phyloP scores from a whole-genome alignment of 164 flowering plant species.

The Euptelea pleiosperma region DNA sequence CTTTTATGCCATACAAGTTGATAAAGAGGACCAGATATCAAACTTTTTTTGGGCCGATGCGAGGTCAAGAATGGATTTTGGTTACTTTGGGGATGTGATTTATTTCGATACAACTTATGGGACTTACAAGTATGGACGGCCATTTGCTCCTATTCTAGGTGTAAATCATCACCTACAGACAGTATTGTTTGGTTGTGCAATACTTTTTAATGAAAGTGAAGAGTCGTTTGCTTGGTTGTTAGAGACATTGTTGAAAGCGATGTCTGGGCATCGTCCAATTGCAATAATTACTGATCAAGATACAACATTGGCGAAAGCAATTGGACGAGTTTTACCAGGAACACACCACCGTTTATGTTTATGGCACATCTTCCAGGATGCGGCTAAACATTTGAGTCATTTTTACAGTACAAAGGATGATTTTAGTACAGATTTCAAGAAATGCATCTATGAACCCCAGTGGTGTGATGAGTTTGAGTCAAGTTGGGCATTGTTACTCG shows the following conservation, averaged over 20 bases:
- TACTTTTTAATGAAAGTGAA: slow-evolving; percentile 16
- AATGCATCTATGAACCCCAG: slow-evolving; percentile 17
- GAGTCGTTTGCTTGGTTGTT: slow-evolving; percentile 16
- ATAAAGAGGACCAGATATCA: slow-evolving; percentile 15
- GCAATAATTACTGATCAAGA: slow-evolving; percentile 15
- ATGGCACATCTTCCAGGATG: slow-evolving; percentile 15
- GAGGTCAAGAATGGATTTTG: slow-evolving; percentile 21
- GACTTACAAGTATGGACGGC: slow-evolving; percentile 12
- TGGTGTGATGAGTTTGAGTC: slow-evolving; percentile 19
- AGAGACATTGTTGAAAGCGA: slow-evolving; percentile 16
- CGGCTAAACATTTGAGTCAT: slow-evolving; percentile 11
- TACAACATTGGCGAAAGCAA: slow-evolving; percentile 11
- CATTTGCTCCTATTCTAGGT: slow-evolving; percentile 18
- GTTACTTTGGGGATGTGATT: slow-evolving; percentile 19
- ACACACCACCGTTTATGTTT: slow-evolving; percentile 17
- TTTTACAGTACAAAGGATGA: slow-evolving; percentile 7
- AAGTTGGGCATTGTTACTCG: slow-evolving; percentile 20
- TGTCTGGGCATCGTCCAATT: slow-evolving; percentile 13
- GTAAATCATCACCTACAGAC: slow-evolving; percentile 18
- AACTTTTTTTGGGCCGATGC: slow-evolving; percentile 22
- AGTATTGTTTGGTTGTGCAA: slow-evolving; percentile 19
- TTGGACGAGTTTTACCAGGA: slow-evolving; percentile 17
- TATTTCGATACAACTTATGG: slow-evolving; percentile 16
- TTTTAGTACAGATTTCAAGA: slow-evolving; percentile 13
- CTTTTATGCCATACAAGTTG: slow-evolving; percentile 16